Conservation (phyloP, 176 grass and related monocot species). For the Zoysia pacifica region DNA sequence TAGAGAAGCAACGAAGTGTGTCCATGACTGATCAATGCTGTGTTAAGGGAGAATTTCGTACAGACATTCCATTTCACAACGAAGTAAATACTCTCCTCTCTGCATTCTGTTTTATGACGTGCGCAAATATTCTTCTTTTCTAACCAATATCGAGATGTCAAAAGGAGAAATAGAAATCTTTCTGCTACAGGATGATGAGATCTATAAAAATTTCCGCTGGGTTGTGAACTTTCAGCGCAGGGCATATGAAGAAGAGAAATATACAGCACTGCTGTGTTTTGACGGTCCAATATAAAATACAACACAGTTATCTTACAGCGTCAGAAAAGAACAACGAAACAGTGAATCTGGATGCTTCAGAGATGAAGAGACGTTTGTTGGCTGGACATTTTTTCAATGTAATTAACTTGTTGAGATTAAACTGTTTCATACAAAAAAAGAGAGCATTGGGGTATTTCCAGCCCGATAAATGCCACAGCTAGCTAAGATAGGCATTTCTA, state of each 20-base stretch:
- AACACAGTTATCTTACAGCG: background rate
- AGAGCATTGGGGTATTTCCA: background rate
- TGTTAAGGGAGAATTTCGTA: too few relatives aligned
- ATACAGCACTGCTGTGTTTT: background rate
- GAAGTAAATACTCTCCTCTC: background rate
- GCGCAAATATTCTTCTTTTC: background rate
- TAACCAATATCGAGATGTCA: background rate
- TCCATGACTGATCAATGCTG: background rate
- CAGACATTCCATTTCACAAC: background rate
- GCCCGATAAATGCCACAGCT: slow-evolving; percentile 17
- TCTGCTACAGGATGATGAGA: too few relatives aligned
- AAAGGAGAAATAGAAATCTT: background rate
- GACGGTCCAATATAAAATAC: background rate
- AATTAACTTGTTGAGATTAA: background rate
- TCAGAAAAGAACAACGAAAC: background rate
- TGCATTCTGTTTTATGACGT: too few relatives aligned
- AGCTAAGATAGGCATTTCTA: slow-evolving; percentile 9
- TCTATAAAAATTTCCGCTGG: background rate
- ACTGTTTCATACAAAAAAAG: slow-evolving; percentile 7
- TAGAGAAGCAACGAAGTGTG: background rate
- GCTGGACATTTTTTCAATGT: slow-evolving; percentile 28
- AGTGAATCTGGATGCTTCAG: background rate
- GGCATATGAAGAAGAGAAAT: background rate
- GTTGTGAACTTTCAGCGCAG: background rate
- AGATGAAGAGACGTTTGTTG: slow-evolving; percentile 5